Evolutionary conservation across 202 grass and related monocot species (phyloP).

Genomic region (Setaria viridis): DNA sequence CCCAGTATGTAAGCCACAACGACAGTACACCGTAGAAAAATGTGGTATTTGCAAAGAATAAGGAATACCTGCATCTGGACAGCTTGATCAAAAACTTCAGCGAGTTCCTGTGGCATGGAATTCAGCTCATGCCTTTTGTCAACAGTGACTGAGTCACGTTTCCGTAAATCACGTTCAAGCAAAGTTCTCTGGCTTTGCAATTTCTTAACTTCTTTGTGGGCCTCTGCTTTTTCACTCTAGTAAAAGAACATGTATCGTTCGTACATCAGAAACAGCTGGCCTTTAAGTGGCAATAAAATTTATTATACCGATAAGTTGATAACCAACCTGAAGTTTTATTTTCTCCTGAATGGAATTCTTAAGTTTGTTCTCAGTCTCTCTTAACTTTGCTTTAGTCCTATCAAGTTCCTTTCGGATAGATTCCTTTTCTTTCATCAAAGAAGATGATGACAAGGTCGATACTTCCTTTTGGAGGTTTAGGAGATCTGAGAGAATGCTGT

Average conservation of each 20-base stretch:
- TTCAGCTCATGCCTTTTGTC: constrained; percentile 76
- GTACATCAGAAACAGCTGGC: constrained; percentile 2
- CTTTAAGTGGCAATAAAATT: constrained; percentile 24
- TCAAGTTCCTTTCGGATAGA: constrained; percentile 94
- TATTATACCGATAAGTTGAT: constrained; percentile 24
- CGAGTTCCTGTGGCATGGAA: constrained; percentile 56
- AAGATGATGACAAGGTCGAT: constrained; percentile 69
- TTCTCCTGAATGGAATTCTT: constrained; percentile 86
- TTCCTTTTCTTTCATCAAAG: constrained; percentile 84
- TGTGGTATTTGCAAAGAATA: constrained; percentile 13
- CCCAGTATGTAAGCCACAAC: neutral
- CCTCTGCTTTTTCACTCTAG: constrained; percentile 85
- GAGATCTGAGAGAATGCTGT: constrained; percentile 62
- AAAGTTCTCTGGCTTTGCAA: constrained; percentile 71
- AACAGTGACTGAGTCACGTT: constrained; percentile 53
- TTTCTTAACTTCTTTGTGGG: constrained; percentile 76
- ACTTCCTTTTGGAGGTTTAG: constrained; percentile 81
- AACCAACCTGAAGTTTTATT: constrained; percentile 98
- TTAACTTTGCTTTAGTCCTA: constrained; percentile 71
- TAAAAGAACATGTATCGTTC: constrained; percentile 37
- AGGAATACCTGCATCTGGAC: constrained; percentile 58
- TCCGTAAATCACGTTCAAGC: constrained; percentile 87
- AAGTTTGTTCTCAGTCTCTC: constrained; percentile 82
- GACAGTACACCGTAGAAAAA: neutral
- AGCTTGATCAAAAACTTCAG: constrained; percentile 58